Evolutionary conservation across 306 rosid genomes (phyloP).

Genomic region (Heteromeles arbutifolia): DNA sequence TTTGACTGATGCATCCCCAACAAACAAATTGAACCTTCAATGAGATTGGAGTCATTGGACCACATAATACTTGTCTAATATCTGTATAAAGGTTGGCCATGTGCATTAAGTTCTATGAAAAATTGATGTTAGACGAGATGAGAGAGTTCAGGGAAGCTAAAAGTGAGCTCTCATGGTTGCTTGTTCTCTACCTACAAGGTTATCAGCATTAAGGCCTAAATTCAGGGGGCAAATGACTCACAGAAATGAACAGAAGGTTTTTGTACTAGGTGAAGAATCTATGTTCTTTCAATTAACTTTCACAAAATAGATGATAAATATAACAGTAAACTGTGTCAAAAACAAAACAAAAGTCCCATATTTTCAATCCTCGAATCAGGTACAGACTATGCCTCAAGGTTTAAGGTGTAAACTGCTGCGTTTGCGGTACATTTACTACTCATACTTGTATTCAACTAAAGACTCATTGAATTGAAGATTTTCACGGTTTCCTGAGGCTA

Average conservation of each 20-base stretch:
- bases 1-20: not conserved
- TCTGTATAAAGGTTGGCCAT: not conserved
- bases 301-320: not conserved
- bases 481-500: not conserved
- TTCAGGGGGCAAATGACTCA: not conserved
- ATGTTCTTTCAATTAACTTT: not conserved
- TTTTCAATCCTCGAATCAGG: not conserved
- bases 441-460: not conserved
- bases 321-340: not conserved
- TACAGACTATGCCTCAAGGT: not conserved
- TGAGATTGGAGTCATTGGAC: not conserved
- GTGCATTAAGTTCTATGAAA: not conserved
- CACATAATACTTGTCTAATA: not conserved
- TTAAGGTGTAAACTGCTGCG: not conserved
- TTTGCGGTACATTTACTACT: not conserved
- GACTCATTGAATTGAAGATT: not conserved
- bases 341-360: not conserved
- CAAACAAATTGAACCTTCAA: not conserved
- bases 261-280: not conserved
- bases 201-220: not conserved
- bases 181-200: not conserved
- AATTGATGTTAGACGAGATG: not conserved
- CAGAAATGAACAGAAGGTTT: not conserved
- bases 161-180: not conserved
- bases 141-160: not conserved